Base-by-base conservation (phyloP, 371 early-diverging fungal genomes). In the Fennellomyces sp. region DNA sequence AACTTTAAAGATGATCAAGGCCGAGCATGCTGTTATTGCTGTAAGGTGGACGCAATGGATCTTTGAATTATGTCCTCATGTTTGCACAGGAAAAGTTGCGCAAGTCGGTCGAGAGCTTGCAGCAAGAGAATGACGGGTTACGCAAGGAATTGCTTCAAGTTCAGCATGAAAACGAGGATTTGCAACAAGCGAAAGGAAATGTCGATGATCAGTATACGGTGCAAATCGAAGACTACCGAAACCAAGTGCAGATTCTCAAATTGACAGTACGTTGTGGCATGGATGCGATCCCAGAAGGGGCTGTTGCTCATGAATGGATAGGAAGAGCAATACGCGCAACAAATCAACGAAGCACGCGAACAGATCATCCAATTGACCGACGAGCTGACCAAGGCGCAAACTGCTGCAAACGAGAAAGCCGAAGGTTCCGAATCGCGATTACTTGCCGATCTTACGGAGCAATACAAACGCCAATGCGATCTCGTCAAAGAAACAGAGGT, bases 1-100 rank as follows among this genome's bases (percentile, higher is more conserved):
- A 13, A 56, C 58, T 2, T 38, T 65, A 23, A 31, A 56, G 17
- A 29, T 65, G 0, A 60, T 65, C 21, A 65, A 65, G 45, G 30
- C 31, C 0, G 65, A 65, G 35, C 65, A 65, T 29, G 38, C 38
- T 5, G n/a, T 52, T 17, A 55, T 65, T 13, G 38, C 58, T 3
- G 65, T 65, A 56, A 59, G 15, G 41, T 17, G 19, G n/a, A 23
- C 25, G 17, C 5, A 15, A 45, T 38, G 13, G 15, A 30, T 25
- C 33, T 10, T 35, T 33, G 26, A 29, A 25, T 0, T 19, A 41
- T 33, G 31, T 13, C 28, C 17, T 27, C 7, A 0, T n/a, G n/a
- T n/a, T n/a, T n/a, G n/a, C n/a, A 25, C 31, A 64, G 64, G 33
- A 64, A 17, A 39, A 41, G 25, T 27, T 58, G 23, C 53, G 59